Evolutionary conservation across 345 rosid genomes (phyloP).

Genomic region (Excoecaria cochinchinensis): DNA sequence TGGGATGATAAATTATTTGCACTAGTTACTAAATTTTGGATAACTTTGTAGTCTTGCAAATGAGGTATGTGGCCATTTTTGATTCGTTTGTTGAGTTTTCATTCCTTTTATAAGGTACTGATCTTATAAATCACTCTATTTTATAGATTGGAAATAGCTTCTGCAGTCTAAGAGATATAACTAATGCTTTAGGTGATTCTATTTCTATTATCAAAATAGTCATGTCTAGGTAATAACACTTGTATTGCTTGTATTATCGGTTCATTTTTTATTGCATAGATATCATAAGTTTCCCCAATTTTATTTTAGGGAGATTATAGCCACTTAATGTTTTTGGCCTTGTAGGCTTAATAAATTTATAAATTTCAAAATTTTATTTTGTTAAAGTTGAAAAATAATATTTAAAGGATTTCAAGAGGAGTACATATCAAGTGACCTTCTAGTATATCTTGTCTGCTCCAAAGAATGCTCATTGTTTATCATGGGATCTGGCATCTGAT

Average conservation of each 20-base stretch:
- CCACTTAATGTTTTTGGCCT: conserved; percentile 11
- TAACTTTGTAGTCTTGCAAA: conserved; percentile 57
- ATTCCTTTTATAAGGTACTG: neutral
- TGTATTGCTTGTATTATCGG: neutral
- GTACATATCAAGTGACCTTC: neutral
- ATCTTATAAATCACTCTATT: conserved; percentile 11
- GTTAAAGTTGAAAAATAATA: neutral
- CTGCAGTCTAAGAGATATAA: conserved; percentile 43
- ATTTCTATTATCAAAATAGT: conserved; percentile 40
- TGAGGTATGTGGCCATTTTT: conserved; percentile 50
- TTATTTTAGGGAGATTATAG: neutral
- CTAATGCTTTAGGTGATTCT: conserved; percentile 24
- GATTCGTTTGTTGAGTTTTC: no score
- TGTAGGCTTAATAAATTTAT: neutral
- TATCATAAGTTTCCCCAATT: conserved; percentile 4
- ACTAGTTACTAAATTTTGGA: conserved; percentile 18
- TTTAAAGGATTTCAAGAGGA: neutral
- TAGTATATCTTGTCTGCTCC: neutral
- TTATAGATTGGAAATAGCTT: conserved; percentile 55
- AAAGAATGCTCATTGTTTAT: neutral
- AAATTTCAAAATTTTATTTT: conserved; percentile 7
- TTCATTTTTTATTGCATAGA: neutral
- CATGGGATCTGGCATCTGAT: no score
- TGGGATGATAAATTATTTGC: neutral
- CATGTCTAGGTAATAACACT: conserved; percentile 51